Percentiles rank a stretch among this genome's conserved stretches.
Conservation (phyloP, 768 basidiomycete genomes). For the Phallus indusiatus region DNA sequence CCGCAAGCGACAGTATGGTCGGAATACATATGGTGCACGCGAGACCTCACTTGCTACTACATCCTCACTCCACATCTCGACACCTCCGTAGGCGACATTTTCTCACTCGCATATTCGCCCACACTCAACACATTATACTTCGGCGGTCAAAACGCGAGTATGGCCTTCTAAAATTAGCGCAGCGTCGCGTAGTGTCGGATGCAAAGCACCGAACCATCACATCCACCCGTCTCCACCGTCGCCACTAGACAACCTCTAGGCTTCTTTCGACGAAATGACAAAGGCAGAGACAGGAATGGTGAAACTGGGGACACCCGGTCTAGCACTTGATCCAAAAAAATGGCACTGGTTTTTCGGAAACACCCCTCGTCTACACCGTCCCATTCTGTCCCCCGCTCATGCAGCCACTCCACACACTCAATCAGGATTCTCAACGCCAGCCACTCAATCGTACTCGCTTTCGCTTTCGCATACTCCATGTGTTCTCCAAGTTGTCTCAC, state of each 20-base stretch:
- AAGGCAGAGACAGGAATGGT: too few relatives aligned
- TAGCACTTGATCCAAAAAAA: slow-evolving; percentile 8
- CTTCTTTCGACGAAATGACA: neutral
- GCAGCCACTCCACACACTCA: neutral
- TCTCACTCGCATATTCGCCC: slow-evolving; percentile 73
- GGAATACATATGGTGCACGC: slow-evolving; percentile 84
- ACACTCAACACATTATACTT: slow-evolving; percentile 66
- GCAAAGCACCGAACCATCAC: slow-evolving; percentile 52
- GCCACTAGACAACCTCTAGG: neutral
- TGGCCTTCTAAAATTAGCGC: slow-evolving; percentile 33
- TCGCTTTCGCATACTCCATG: slow-evolving; percentile 6
- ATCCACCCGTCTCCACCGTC: neutral
- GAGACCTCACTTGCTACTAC: slow-evolving; percentile 54
- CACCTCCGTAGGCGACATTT: slow-evolving; percentile 77
- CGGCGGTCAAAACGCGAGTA: slow-evolving; percentile 91
- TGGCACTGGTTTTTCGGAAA: slow-evolving; percentile 74
- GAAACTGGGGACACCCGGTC: neutral
- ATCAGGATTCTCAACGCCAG: neutral
- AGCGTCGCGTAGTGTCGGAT: slow-evolving; percentile 13
- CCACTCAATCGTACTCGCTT: neutral
- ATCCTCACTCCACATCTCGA: slow-evolving; percentile 72
- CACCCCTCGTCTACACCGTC: slow-evolving; percentile 5
- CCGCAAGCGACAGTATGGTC: slow-evolving; percentile 76
- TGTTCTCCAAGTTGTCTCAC: slow-evolving; percentile 42
- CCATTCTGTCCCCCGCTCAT: neutral